Evolutionary conservation across 2,329 filamentous ascomycete genomes (phyloP).

Genomic region (Arthroderma sp.): DNA sequence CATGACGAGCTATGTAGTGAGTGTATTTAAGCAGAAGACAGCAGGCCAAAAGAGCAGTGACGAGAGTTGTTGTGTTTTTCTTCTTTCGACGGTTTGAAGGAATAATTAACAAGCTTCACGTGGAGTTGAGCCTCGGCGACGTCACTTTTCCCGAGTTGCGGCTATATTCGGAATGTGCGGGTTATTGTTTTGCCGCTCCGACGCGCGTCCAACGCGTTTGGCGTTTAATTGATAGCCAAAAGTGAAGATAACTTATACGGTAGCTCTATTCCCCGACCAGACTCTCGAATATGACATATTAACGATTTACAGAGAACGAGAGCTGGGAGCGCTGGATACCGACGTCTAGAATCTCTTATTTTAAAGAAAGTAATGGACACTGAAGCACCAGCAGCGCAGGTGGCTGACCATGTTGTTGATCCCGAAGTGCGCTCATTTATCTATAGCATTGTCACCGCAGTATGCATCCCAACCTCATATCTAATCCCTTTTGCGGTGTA

Average conservation of each 20-base stretch:
- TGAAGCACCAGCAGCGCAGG: conserved; percentile 26
- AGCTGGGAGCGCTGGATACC: not conserved
- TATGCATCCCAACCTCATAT: conserved; percentile 40
- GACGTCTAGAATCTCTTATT: not conserved
- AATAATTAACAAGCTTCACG: conserved; percentile 5
- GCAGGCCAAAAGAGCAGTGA: not conserved
- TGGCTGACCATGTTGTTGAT: conserved; percentile 51
- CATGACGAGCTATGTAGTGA: conserved; percentile 18
- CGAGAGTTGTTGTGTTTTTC: not conserved
- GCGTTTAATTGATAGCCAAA: not conserved
- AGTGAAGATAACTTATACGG: not conserved
- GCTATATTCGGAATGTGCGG: not conserved
- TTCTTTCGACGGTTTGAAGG: too few species aligned
- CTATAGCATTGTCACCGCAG: conserved; percentile 84
- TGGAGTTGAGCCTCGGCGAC: conserved; percentile 5
- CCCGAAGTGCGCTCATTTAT: conserved; percentile 88
- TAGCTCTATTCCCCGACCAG: not conserved
- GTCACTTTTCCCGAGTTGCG: not conserved
- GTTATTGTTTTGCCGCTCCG: not conserved
- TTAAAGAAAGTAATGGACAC: conserved; percentile 29
- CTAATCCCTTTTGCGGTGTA: not conserved
- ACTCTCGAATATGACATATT: not conserved
- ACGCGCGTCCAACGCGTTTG: not conserved
- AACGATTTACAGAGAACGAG: not conserved
- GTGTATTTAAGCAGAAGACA: not conserved